A percentile compares a stretch with the other conserved stretches of the same genome.
Evolutionary conservation across 1,139 yeast species (phyloP).

Genomic region (Candida sojae): DNA sequence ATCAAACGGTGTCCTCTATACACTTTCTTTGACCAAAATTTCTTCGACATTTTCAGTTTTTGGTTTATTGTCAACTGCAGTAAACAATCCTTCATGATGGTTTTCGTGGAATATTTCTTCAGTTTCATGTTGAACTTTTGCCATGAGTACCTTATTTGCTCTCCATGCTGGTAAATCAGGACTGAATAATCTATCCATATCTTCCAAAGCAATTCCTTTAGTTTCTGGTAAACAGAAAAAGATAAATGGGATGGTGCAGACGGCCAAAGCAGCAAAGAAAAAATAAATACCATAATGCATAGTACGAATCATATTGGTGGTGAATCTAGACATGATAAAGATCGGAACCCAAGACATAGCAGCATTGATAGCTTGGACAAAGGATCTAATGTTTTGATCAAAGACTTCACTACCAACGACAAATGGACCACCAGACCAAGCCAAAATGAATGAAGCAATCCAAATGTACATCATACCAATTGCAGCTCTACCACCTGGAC

Average conservation of each 20-base stretch:
- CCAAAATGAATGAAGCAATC: conserved; percentile 44
- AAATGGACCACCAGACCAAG: conserved; percentile 50
- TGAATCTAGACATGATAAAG: conserved; percentile 41
- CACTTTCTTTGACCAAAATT: conserved; percentile 5
- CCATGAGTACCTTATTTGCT: conserved; percentile 29
- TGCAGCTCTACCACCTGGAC: conserved; percentile 47
- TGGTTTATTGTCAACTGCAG: conserved; percentile 11
- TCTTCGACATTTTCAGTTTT: conserved; percentile 12
- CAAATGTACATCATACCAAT: conserved; percentile 46
- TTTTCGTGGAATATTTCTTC: conserved; percentile 17
- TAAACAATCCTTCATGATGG: conserved; percentile 13
- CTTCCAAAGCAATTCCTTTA: conserved; percentile 44
- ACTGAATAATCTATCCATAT: conserved; percentile 44
- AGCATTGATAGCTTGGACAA: conserved; percentile 45
- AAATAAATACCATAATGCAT: conserved; percentile 45
- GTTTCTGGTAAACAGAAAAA: conserved; percentile 42
- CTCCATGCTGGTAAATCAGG: conserved; percentile 27
- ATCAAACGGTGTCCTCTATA: background rate
- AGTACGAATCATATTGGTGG: conserved; percentile 36
- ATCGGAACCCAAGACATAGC: conserved; percentile 47
- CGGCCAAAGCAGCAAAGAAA: conserved; percentile 39
- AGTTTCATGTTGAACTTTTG: conserved; percentile 21
- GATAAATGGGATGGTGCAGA: conserved; percentile 36
- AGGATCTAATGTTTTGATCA: conserved; percentile 44
- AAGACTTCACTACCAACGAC: conserved; percentile 46